Evolutionary conservation across 1,284 basidiomycete genomes (phyloP).

Genomic region (Ceratobasidium sp.): DNA sequence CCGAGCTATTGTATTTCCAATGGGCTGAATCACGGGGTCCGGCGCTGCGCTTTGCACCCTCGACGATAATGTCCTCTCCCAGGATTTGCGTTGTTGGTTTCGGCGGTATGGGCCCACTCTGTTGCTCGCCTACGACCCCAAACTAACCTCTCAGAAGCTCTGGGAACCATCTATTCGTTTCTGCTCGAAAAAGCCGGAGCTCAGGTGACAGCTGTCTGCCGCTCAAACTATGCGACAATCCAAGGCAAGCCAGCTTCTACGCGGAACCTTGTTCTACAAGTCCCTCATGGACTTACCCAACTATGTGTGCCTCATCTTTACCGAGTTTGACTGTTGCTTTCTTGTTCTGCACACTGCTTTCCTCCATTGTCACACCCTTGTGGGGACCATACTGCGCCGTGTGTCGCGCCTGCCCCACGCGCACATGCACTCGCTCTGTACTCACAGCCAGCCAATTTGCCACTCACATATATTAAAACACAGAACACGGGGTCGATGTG

Average conservation of each 20-base stretch:
- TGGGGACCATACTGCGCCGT: no score
- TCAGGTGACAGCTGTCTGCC: slow-evolving; percentile 52
- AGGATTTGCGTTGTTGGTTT: slow-evolving; percentile 47
- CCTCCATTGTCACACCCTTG: no score
- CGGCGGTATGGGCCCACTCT: slow-evolving; percentile 44
- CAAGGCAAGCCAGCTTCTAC: slow-evolving; percentile 47
- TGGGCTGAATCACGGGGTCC: slow-evolving; percentile 9
- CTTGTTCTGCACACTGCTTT: no score
- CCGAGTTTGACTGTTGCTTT: no score
- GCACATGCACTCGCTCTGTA: no score
- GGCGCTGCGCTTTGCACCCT: background rate
- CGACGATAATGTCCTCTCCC: slow-evolving; percentile 22
- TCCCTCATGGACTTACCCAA: background rate
- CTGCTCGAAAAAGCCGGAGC: slow-evolving; percentile 50
- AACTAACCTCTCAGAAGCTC: slow-evolving; percentile 46
- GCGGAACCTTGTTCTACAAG: slow-evolving; percentile 4
- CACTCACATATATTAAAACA: no score
- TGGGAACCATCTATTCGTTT: slow-evolving; percentile 52
- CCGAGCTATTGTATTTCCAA: slow-evolving; percentile 19
- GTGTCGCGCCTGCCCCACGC: no score
- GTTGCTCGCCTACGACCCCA: background rate
- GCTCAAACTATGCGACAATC: slow-evolving; percentile 52
- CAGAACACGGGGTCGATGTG: slow-evolving; percentile 52
- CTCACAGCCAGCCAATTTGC: no score
- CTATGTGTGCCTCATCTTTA: no score